Base-by-base conservation (phyloP, 1,284 basidiomycete genomes). In the Vanrija sp. region DNA sequence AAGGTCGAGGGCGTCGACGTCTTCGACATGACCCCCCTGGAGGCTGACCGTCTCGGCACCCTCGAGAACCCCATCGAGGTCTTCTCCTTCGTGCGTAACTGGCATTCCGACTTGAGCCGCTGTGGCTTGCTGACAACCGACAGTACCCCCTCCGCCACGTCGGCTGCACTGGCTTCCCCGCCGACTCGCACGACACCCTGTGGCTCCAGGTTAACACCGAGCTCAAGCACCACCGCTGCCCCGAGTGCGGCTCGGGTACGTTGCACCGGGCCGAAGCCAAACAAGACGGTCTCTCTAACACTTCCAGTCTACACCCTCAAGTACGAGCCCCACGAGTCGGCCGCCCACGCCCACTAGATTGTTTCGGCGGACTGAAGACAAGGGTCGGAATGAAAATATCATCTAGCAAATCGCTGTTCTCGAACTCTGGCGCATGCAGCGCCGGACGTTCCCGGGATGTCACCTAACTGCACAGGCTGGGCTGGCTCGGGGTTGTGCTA, bases 151-250 rank as follows among this genome's bases (percentile, higher is more conserved):
- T 85, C 62, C 89, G 92, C 64, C 82, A 89, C 59, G 79, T 96
- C 69, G 92, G 92, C 53, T 96, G 93, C 82, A 93, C 93, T 47
- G 92, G 91, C 56, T 84, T 81, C 68, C 92, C 92, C 23, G 88
- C 87, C 46, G 92, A 96, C 77, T 93, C 90, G 39, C 92, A 95
- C 77, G 89, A 94, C 67, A 81, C 91, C 57, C 79, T 85, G 63
- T 95, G 91, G 91, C 84, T 92, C 75, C 83, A 75, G 67, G 82
- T 79, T 61, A 81, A 82, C 65, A 79, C 85, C 65, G 84, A 84
- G 71, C 81, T 76, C 52, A 76, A 83, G 68, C 71, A 76, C 58
- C 79, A 80, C 66, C 86, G 93, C 72, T 96, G 92, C 84, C 79
- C 83, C 19, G 92, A 96, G 77, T 96, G 92, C 68, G 92, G 93